phyloP scores from a whole-genome alignment of 169 alveolate species.

The Plasmodium chabaudi region DNA sequence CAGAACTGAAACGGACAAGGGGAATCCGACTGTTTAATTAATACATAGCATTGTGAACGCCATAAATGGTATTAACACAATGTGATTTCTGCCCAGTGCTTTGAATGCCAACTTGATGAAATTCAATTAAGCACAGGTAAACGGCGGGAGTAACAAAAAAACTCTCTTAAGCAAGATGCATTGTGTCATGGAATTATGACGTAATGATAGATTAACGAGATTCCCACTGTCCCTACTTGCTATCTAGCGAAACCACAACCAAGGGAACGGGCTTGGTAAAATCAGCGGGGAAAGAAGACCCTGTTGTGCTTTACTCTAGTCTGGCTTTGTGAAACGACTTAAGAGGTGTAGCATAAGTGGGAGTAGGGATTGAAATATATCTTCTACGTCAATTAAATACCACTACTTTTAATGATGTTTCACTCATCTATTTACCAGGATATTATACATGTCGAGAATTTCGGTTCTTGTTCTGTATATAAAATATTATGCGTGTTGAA shows the following conservation, averaged over 20 bases:
- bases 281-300: constrained; percentile 96
- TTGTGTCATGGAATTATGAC: too few species aligned
- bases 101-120: constrained; percentile 93
- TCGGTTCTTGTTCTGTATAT: too few species aligned
- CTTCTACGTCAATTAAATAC: constrained; percentile 89
- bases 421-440: constrained; percentile 87
- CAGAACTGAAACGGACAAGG: constrained; percentile 95
- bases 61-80: constrained; percentile 92
- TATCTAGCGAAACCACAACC: constrained; percentile 95
- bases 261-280: constrained; percentile 95
- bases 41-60: constrained; percentile 93
- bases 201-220: constrained; percentile 93
- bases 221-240: constrained; percentile 95
- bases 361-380: constrained; percentile 77
- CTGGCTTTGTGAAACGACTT: constrained; percentile 93
- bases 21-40: constrained; percentile 94
- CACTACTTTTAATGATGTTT: constrained; percentile 91
- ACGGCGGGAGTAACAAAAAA: constrained; percentile 96
- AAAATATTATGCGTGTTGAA: too few species aligned
- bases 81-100: constrained; percentile 96
- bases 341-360: constrained; percentile 93
- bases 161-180: too few species aligned
- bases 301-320: constrained; percentile 96
- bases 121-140: constrained; percentile 95
- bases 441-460: too few species aligned